phyloP scores from a whole-genome alignment of 257 asterid genomes.

The Rubia yunnanensis region DNA sequence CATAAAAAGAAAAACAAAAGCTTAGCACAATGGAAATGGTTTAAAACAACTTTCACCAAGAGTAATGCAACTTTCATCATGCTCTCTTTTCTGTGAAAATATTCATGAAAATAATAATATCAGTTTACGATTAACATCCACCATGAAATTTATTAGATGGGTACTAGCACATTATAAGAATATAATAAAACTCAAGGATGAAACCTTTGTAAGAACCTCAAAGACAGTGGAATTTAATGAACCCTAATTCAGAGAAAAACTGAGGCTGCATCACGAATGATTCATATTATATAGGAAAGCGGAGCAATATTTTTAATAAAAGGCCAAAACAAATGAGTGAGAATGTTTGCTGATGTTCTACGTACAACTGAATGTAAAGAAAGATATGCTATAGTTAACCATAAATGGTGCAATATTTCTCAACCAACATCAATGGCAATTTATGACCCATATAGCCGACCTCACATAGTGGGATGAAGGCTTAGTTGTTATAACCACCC shows the following conservation, averaged over 20 bases:
- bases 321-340: too few species aligned
- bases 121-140: not conserved
- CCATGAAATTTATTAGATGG: not conserved
- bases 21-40: not conserved
- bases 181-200: not conserved
- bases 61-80: not conserved
- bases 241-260: not conserved
- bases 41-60: not conserved
- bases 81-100: not conserved
- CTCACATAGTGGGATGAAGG: too few species aligned
- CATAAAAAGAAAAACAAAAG: not conserved
- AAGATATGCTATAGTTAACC: too few species aligned
- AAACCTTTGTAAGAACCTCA: not conserved
- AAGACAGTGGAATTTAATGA: not conserved
- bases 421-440: not conserved
- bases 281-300: too few species aligned
- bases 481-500: not conserved
- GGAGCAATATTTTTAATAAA: too few species aligned
- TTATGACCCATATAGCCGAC: too few species aligned
- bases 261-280: not conserved
- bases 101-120: not conserved
- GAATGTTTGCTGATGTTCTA: too few species aligned
- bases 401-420: too few species aligned
- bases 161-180: not conserved
- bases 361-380: too few species aligned